These are phyloP conservation scores for Cutaneotrichosporon sp. DNA, from an alignment of 1,284 basidiomycete species.

Conservation along the genomic window DNA sequence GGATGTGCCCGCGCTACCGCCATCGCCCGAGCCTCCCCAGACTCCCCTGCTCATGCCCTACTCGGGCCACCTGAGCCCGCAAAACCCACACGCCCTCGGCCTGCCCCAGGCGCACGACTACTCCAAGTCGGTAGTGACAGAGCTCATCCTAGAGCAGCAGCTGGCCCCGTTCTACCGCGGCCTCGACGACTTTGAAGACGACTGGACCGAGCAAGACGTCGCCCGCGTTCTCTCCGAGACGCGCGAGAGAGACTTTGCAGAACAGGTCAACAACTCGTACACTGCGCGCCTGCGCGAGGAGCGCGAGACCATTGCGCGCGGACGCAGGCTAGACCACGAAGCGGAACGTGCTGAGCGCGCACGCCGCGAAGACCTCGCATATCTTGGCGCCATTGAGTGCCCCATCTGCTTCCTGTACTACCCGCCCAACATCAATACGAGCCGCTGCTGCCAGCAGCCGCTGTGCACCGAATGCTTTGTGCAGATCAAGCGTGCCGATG, in stretches of 20 bases:
- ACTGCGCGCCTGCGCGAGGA: constrained; percentile 34
- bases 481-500: constrained; percentile 94
- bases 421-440: constrained; percentile 90
- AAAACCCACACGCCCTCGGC: constrained; percentile 78
- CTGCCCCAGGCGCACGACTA: constrained; percentile 65
- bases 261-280: constrained; percentile 33
- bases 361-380: constrained; percentile 63
- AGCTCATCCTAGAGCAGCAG: constrained; percentile 77
- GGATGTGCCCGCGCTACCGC: constrained; percentile 24
- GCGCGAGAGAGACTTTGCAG: constrained; percentile 35
- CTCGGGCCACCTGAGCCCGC: constrained; percentile 71
- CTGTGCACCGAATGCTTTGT: constrained; percentile 99
- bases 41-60: constrained; percentile 55
- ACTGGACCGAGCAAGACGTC: constrained; percentile 78
- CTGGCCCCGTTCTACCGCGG: constrained; percentile 95
- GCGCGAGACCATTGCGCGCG: constrained; percentile 22
- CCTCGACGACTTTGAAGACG: constrained; percentile 83
- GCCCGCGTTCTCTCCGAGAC: constrained; percentile 47
- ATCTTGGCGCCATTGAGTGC: constrained; percentile 85
- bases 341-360: constrained; percentile 53
- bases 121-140: constrained; percentile 78
- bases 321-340: constrained; percentile 15
- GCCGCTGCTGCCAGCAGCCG: constrained; percentile 94
- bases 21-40: constrained; percentile 55
- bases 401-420: constrained; percentile 98